Evolutionary conservation across 768 basidiomycete species (phyloP).

Genomic region (Hemileccinum rubropunctum): DNA sequence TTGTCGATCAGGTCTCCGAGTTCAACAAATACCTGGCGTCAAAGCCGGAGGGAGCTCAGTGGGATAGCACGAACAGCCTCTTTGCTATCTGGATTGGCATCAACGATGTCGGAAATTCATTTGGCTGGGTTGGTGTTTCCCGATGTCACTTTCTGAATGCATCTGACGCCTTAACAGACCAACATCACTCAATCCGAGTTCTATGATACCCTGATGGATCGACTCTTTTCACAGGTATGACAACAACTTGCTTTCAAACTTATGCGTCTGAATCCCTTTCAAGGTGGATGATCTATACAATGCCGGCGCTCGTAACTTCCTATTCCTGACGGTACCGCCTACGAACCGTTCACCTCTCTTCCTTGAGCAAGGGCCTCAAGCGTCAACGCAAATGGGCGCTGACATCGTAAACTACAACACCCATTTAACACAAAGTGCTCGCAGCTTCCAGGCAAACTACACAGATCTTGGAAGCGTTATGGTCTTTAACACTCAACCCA

Average conservation of each 20-base stretch:
- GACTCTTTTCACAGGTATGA: slow-evolving; percentile 29
- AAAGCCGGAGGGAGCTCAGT: slow-evolving; percentile 51
- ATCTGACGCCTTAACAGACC: slow-evolving; percentile 11
- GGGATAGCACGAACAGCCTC: slow-evolving; percentile 54
- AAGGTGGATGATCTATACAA: slow-evolving; percentile 22
- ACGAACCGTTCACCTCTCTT: slow-evolving; percentile 57
- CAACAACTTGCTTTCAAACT: background rate
- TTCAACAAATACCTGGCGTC: slow-evolving; percentile 47
- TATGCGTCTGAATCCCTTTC: background rate
- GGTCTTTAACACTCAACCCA: slow-evolving; percentile 53
- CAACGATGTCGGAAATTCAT: slow-evolving; percentile 48
- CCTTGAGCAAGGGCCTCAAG: slow-evolving; percentile 33
- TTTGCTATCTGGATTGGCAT: slow-evolving; percentile 74
- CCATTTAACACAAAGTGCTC: slow-evolving; percentile 39
- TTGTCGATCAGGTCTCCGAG: slow-evolving; percentile 57
- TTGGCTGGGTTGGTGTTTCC: slow-evolving; percentile 16
- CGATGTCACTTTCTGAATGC: background rate
- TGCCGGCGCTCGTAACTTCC: slow-evolving; percentile 57
- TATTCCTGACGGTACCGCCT: slow-evolving; percentile 63
- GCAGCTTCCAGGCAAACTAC: slow-evolving; percentile 41
- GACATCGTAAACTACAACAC: slow-evolving; percentile 50
- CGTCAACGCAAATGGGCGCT: slow-evolving; percentile 27
- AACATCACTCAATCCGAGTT: slow-evolving; percentile 24
- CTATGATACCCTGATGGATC: slow-evolving; percentile 23
- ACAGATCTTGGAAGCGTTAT: slow-evolving; percentile 42